Percentiles rank a stretch among this genome's conserved stretches.
These are phyloP conservation scores for Asclepias syriaca DNA, from an alignment of 257 asterid genomes.

Conservation along the genomic window DNA sequence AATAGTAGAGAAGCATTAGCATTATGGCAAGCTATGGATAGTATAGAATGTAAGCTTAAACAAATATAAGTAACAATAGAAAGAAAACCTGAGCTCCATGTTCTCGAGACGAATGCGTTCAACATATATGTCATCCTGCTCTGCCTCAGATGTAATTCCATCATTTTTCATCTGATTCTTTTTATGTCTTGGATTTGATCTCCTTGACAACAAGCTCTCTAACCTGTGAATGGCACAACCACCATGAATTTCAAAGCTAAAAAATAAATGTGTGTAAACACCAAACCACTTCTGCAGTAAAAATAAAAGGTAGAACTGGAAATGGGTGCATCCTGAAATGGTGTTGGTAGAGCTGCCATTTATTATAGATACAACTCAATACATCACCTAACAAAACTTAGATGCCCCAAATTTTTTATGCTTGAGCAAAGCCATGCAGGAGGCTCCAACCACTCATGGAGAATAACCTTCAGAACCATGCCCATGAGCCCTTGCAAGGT, in stretches of 20 bases:
- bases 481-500: not conserved
- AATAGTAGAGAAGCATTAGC: not conserved
- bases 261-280: constrained; percentile 4
- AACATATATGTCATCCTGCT: constrained; percentile 52
- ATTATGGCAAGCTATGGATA: not conserved
- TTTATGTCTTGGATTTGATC: constrained; percentile 34
- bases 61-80: not conserved
- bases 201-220: constrained; percentile 54
- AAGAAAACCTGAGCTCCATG: constrained; percentile 69
- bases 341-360: not conserved
- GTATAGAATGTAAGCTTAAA: not conserved
- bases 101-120: constrained; percentile 91
- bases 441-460: not conserved
- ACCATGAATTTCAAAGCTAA: not conserved
- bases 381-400: constrained; percentile 12
- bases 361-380: not conserved
- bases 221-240: constrained; percentile 35
- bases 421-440: not conserved
- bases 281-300: not conserved
- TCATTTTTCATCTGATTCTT: constrained; percentile 49
- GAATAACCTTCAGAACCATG: not conserved
- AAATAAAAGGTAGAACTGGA: not conserved
- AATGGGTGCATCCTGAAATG: not conserved
- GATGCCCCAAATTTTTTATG: not conserved
- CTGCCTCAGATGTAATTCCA: constrained; percentile 38